These are phyloP conservation scores for Melaleuca alternifolia DNA, from an alignment of 345 rosid genomes.

Conservation along the genomic window DNA sequence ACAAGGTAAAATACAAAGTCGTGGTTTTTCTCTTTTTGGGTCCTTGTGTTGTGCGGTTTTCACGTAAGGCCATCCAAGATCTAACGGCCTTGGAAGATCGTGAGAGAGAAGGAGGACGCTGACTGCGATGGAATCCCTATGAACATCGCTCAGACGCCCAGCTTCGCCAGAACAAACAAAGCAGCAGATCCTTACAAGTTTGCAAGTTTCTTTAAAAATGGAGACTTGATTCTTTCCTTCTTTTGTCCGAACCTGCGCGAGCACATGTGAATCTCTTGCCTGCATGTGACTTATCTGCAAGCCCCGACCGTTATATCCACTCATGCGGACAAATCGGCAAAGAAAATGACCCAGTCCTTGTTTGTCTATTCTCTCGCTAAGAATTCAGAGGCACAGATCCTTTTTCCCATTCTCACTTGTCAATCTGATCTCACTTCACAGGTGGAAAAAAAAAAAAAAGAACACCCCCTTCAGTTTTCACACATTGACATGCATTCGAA, in stretches of 20 bases:
- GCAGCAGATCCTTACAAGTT: not conserved
- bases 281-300: constrained; percentile 1
- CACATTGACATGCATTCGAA: not conserved
- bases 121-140: not conserved
- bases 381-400: not conserved
- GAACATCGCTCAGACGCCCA: not conserved
- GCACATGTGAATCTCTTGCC: not conserved
- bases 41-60: not conserved
- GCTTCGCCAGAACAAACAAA: not conserved
- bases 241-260: not conserved
- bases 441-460: not conserved
- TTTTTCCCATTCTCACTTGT: not conserved
- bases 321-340: not conserved
- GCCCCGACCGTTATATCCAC: not conserved
- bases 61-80: not conserved
- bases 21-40: not conserved
- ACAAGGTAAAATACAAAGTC: not conserved
- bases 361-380: not conserved
- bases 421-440: not conserved
- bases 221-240: not conserved
- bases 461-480: not conserved
- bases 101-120: not conserved
- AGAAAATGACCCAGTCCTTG: not conserved
- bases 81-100: not conserved
- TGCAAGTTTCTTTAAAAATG: not conserved